A percentile compares a stretch with the other conserved stretches of the same genome.
phyloP scores from a whole-genome alignment of 345 rosid species.

The Arabidopsis suecica region DNA sequence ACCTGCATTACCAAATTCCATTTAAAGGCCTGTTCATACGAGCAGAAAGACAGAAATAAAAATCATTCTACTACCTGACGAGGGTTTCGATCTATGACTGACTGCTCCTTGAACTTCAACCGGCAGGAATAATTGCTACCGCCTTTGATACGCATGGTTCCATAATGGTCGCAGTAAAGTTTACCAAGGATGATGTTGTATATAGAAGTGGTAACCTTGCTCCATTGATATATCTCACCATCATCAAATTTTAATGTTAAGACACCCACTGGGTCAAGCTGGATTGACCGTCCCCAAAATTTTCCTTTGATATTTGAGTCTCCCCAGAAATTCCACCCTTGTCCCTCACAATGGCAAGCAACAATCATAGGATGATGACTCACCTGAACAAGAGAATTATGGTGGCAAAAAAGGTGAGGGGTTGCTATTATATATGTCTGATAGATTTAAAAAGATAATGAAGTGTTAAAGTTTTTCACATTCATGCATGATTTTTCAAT shows the following conservation, averaged over 20 bases:
- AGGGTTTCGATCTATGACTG: conserved; percentile 95
- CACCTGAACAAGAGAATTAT: conserved; percentile 62
- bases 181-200: conserved; percentile 97
- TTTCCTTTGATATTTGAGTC: conserved; percentile 98
- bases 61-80: conserved; percentile 69
- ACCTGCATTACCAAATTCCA: conserved; percentile 55
- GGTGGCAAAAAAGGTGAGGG: conserved; percentile 24
- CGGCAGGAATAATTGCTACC: conserved; percentile 84
- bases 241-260: conserved; percentile 88
- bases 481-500: conserved; percentile 13
- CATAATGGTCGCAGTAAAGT: conserved; percentile 96
- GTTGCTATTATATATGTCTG: conserved; percentile 9
- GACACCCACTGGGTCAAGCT: conserved; percentile 96
- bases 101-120: conserved; percentile 99
- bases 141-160: conserved; percentile 94
- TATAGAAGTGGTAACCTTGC: conserved; percentile 98
- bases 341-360: conserved; percentile 99
- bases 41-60: neutral
- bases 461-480: neutral
- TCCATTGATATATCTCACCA: conserved; percentile 92
- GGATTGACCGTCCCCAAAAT: conserved; percentile 98
- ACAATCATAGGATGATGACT: conserved; percentile 98
- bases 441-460: neutral
- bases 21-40: neutral
- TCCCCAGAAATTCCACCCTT: conserved; percentile 99